Base-by-base conservation (phyloP, 352 stramenopile genomes). In the Pythium scleroteichum region DNA sequence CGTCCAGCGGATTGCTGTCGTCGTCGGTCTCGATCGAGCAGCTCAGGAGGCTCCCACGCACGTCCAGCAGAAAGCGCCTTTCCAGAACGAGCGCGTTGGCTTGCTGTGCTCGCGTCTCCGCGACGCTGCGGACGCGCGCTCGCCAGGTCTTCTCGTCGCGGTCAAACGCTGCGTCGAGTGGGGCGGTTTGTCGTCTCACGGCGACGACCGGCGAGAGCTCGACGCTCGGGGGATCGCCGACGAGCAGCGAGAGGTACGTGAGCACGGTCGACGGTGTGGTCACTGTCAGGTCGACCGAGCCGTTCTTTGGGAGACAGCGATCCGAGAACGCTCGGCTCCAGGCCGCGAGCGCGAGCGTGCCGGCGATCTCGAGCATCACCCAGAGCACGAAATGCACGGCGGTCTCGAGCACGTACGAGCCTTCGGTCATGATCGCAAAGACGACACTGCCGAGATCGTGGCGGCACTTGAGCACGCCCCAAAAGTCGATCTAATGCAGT, bases 401-500 rank as follows among this genome's bases (percentile, higher is more conserved):
- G 24, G 67, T 44, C 12, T 76, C 20, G 10, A 89, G 29, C 9
- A 79, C 64, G 3, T 63, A 59, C 51, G 41, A 46, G 24, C 58
- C 60, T 26, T 83, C 75, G 46, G 57, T 68, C 57, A 77, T 52
- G 17, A 85, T 13, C 20, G 78, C 69, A 50, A 72, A 78, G 38
- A 74, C 58, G 0, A 91, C 55, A 22, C 61, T 79, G 22, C 40
- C 53, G 48, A 76, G 58, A 45, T 75, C 79, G 42, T 85, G 68
- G 10, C 71, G 63, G 47, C 79, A 82, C 17, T 59, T 59, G 27
- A 91, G 64, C 3, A 88, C 50, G 39, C 73, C 72, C 58, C 78
- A 86, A 2, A 78, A 41, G 58, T 73, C 77, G 8, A 53, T 52
- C 54, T 62, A 48, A 5, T 35, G 5, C 29, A n/a, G n/a, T n/a